Conservation (phyloP, 345 rosid genomes). For the Schrenkiella parvula region DNA sequence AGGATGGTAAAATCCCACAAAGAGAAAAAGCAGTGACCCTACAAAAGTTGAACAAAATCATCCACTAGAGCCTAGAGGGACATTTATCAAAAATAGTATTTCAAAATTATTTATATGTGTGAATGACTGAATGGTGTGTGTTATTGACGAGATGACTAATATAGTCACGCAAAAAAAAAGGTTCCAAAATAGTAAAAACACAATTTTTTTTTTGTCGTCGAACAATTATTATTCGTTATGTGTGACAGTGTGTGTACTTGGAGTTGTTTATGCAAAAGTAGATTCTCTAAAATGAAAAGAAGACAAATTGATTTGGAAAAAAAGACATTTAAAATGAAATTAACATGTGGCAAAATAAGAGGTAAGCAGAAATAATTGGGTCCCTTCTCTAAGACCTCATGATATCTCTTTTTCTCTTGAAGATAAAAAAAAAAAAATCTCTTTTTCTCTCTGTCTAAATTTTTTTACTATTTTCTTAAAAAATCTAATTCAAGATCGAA, state of each 20-base stretch:
- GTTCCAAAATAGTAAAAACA: background rate
- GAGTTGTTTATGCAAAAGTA: background rate
- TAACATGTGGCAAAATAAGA: background rate
- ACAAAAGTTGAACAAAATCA: background rate
- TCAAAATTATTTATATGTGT: background rate
- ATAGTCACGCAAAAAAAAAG: background rate
- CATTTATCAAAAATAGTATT: slow-evolving; percentile 2
- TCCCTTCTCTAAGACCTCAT: no score
- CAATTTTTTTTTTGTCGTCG: background rate
- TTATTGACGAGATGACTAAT: background rate
- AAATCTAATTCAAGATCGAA: no score
- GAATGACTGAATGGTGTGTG: background rate
- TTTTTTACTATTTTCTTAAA: no score
- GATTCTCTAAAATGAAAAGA: background rate
- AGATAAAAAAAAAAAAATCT: no score
- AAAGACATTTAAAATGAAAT: background rate
- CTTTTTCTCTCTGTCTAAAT: no score
- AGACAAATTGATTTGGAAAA: background rate
- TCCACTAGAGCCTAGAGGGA: background rate
- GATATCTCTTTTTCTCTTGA: no score
- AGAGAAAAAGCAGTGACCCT: background rate
- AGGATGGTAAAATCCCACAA: slow-evolving; percentile 3
- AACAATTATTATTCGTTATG: background rate
- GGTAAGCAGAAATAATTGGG: background rate
- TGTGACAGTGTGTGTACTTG: background rate